Conservation (phyloP, 345 rosid species). For the Lepidium africanum region DNA sequence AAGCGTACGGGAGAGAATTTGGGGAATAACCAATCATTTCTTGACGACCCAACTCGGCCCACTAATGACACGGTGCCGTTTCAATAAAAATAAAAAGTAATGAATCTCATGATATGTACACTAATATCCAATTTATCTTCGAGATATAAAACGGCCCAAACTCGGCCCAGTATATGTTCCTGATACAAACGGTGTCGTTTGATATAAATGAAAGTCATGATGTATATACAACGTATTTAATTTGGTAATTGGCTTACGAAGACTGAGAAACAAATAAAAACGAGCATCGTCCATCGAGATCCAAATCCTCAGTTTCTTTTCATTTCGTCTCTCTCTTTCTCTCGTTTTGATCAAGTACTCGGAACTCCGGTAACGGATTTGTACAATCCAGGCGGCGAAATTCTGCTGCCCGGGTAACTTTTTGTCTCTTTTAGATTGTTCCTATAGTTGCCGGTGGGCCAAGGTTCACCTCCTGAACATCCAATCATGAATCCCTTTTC, state of each 20-base stretch:
- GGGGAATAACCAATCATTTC: not conserved
- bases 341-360: conserved; percentile 21
- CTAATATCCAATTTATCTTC: not conserved
- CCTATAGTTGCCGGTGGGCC: conserved; percentile 15
- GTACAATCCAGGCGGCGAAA: conserved; percentile 8
- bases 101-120: too few relatives aligned
- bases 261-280: conserved; percentile 14
- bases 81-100: too few relatives aligned
- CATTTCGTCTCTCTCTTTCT: not conserved
- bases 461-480: conserved; percentile 24
- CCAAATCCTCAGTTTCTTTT: conserved; percentile 39
- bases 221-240: conserved; percentile 11
- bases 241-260: conserved; percentile 3
- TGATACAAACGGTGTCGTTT: not conserved
- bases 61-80: not conserved
- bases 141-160: not conserved
- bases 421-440: not conserved
- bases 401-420: not conserved
- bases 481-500: conserved; percentile 97
- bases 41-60: not conserved
- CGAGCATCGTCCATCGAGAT: conserved; percentile 41
- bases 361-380: conserved; percentile 30
- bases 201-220: not conserved
- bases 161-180: not conserved
- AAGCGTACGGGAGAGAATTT: not conserved